phyloP scores from a whole-genome alignment of 116 monocot species.

The Papilionanthe hybrid region DNA sequence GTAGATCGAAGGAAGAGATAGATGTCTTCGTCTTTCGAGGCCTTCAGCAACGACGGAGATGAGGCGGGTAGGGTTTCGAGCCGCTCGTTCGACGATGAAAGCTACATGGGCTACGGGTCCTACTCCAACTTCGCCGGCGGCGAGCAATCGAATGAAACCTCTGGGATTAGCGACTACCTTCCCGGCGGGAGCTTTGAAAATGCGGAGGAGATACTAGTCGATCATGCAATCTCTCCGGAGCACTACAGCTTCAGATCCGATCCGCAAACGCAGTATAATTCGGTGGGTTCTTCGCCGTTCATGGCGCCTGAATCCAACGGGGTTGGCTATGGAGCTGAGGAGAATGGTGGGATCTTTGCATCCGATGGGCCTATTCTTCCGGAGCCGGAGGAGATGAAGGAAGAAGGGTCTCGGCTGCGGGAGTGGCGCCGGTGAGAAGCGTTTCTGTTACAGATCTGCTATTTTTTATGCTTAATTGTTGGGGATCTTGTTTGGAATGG shows the following conservation, averaged over 20 bases:
- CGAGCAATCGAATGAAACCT: background rate
- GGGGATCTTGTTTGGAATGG: background rate
- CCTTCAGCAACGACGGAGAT: constrained; percentile 48
- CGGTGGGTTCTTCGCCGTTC: constrained; percentile 18
- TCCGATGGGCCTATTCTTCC: constrained; percentile 52
- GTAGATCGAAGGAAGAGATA: background rate
- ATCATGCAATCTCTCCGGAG: constrained; percentile 18
- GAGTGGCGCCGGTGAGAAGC: constrained; percentile 67
- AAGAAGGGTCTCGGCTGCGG: constrained; percentile 59
- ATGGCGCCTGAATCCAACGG: constrained; percentile 48
- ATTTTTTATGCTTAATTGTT: background rate
- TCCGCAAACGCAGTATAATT: constrained; percentile 9
- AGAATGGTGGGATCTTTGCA: constrained; percentile 21
- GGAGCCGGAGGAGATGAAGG: constrained; percentile 47
- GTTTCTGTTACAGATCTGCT: background rate
- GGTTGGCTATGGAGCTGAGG: constrained; percentile 17
- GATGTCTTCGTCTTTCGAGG: constrained; percentile 61
- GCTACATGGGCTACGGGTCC: constrained; percentile 38
- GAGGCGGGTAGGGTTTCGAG: constrained; percentile 17
- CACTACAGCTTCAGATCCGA: constrained; percentile 11
- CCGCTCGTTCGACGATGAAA: constrained; percentile 53
- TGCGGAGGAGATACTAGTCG: constrained; percentile 16
- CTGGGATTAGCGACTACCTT: background rate
- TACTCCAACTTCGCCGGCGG: background rate
- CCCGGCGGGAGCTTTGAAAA: constrained; percentile 6